Percentiles rank a stretch among this genome's conserved stretches.
Evolutionary conservation across 345 rosid genomes (phyloP).

Genomic region (Erysimum cheiranthoides): DNA sequence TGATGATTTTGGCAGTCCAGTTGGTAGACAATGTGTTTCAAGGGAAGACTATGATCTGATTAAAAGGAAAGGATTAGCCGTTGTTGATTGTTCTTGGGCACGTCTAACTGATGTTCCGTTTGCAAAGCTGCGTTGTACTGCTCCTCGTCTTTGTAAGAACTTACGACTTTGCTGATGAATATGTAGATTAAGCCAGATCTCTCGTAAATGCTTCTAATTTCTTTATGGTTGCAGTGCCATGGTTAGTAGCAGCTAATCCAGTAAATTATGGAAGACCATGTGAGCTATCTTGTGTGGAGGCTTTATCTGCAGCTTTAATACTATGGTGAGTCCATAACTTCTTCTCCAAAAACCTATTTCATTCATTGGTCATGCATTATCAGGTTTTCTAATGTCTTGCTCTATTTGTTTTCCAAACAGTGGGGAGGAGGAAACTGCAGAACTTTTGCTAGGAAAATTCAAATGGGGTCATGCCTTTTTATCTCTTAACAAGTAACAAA

Average conservation of each 20-base stretch:
- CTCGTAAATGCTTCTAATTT: background rate
- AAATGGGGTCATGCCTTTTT: constrained; percentile 99
- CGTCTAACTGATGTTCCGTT: constrained; percentile 94
- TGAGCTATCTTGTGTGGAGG: constrained; percentile 94
- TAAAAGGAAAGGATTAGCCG: constrained; percentile 88
- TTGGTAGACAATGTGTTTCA: constrained; percentile 85
- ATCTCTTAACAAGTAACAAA: constrained; percentile 79
- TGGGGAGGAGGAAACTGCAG: constrained; percentile 86
- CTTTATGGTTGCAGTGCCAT: constrained; percentile 70
- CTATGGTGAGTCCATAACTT: constrained; percentile 62
- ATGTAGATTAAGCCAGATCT: background rate
- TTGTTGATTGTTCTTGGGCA: constrained; percentile 99
- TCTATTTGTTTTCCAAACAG: constrained; percentile 49
- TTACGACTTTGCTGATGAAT: background rate
- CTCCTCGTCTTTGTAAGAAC: constrained; percentile 90
- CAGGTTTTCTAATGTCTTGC: constrained; percentile 24
- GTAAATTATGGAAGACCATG: constrained; percentile 98
- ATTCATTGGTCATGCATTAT: background rate
- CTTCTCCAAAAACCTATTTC: background rate
- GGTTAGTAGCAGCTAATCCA: constrained; percentile 99
- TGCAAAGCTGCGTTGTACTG: constrained; percentile 82
- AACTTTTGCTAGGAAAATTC: constrained; percentile 85
- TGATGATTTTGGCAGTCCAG: constrained; percentile 67
- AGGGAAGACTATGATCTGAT: constrained; percentile 81
- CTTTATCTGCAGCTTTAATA: constrained; percentile 88